phyloP scores from a whole-genome alignment of 2,329 filamentous ascomycete genomes.

The Escovopsis sp. region DNA sequence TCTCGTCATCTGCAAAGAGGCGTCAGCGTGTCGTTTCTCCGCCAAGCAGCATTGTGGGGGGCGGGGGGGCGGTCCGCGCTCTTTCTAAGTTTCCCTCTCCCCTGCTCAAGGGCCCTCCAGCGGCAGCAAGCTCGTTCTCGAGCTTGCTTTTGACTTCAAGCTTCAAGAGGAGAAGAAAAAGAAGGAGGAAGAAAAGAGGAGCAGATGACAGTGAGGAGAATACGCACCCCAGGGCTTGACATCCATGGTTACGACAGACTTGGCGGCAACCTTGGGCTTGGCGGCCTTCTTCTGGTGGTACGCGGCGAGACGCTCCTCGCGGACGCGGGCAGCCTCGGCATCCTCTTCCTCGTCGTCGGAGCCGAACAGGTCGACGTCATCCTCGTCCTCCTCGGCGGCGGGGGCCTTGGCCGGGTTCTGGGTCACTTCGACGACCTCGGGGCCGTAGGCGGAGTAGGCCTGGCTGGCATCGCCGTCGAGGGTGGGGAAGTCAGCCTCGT shows the following conservation, averaged over 20 bases:
- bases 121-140: no score
- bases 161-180: no score
- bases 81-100: no score
- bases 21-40: no score
- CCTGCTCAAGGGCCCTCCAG: no score
- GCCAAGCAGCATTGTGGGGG: no score
- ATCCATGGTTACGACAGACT: constrained; percentile 90
- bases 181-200: background rate
- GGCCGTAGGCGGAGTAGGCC: constrained; percentile 80
- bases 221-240: constrained; percentile 96
- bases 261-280: constrained; percentile 83
- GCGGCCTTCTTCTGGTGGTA: constrained; percentile 95
- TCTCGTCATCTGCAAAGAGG: constrained; percentile 61
- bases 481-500: constrained; percentile 80
- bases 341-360: constrained; percentile 91
- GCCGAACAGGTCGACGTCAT: constrained; percentile 87
- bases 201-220: background rate
- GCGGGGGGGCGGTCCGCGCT: no score
- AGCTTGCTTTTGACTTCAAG: no score
- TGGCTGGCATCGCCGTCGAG: constrained; percentile 85
- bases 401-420: constrained; percentile 78
- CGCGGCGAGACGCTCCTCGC: constrained; percentile 79
- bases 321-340: constrained; percentile 65
- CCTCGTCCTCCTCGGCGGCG: constrained; percentile 54
- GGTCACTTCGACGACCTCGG: constrained; percentile 61